Conservation (phyloP, 2,329 filamentous ascomycete species). For the Cladorrhinum sp. region DNA sequence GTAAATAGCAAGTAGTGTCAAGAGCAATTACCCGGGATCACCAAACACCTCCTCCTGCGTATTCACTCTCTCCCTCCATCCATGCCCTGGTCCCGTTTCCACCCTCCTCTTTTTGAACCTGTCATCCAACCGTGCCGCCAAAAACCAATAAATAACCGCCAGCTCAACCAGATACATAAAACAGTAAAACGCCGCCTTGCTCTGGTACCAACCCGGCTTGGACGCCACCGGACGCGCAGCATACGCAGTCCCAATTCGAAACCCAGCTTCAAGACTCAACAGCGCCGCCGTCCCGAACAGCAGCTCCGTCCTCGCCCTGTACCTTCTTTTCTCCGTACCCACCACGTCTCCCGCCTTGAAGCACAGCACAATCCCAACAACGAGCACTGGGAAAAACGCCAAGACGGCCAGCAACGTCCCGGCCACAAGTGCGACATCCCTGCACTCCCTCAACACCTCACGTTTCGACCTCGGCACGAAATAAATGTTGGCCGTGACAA, state of each 20-base stretch:
- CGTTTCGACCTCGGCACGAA: slow-evolving; percentile 48
- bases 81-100: neutral
- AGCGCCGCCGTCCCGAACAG: slow-evolving; percentile 47
- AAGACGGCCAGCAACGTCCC: slow-evolving; percentile 53
- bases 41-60: slow-evolving; percentile 13
- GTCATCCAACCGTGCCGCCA: slow-evolving; percentile 32
- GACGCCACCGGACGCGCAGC: slow-evolving; percentile 39
- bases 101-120: slow-evolving; percentile 10
- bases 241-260: slow-evolving; percentile 51
- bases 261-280: slow-evolving; percentile 55
- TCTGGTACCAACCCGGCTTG: slow-evolving; percentile 53
- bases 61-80: neutral
- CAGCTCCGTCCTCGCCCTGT: slow-evolving; percentile 53
- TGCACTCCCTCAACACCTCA: slow-evolving; percentile 45
- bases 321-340: slow-evolving; percentile 39
- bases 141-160: slow-evolving; percentile 52
- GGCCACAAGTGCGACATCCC: slow-evolving; percentile 55
- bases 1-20: neutral
- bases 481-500: slow-evolving; percentile 48
- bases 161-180: slow-evolving; percentile 62
- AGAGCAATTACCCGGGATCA: neutral
- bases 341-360: neutral
- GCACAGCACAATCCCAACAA: slow-evolving; percentile 38
- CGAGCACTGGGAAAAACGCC: slow-evolving; percentile 55
- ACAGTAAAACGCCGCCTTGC: slow-evolving; percentile 60